Base-by-base conservation (phyloP, 352 stramenopile genomes). In the Phytophthora europaea region DNA sequence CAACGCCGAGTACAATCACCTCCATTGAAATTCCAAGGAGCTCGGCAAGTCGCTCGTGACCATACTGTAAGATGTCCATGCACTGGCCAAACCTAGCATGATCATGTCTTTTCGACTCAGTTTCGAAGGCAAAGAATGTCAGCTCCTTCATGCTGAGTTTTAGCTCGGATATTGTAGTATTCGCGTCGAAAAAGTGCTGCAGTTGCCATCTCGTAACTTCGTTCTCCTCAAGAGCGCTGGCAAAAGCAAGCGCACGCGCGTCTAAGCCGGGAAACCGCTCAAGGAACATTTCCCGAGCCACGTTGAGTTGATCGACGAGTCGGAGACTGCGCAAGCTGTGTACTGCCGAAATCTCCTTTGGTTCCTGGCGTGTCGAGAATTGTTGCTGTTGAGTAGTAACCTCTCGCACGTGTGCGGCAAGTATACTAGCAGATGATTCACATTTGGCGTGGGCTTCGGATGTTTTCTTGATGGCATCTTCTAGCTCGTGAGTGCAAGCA, bases 121-220 rank as follows among this genome's bases (percentile, higher is more conserved):
- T 83, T 64, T 88, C 81, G 38, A 78, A 66, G 0, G 65, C 48
- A 26, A 84, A 93, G 34, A 86, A 81, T 4, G 80, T 89, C 22
- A 96, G 84, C 43, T 73, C 74, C 23, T 76, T 65, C 77, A 90
- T 88, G n/a, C 73, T 70, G 12, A 61, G 51, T 59, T 94, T 94
- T 16, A 94, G 82, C 20, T 90, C 80, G 0, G 82, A 82, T 15
- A 93, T 77, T 5, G 84, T 94, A 20, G 57, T 72, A 64, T 88
- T 65, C 5, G 60, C 36, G 4, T 79, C 61, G 36, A 96, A 92
- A 57, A 96, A 94, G 13, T 67, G 73, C n/a, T 87, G 65, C 2
- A 96, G 76, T 48, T 94, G 87, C 75, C 83, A 92, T 28, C 54
- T 80, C 12, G 84, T 90, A 54, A 94, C 77, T 54, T 72, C 61